A percentile compares a stretch with the other conserved stretches of the same genome.
phyloP scores from a whole-genome alignment of 2,329 filamentous ascomycete genomes.

The Aspergillus ochraceus region DNA sequence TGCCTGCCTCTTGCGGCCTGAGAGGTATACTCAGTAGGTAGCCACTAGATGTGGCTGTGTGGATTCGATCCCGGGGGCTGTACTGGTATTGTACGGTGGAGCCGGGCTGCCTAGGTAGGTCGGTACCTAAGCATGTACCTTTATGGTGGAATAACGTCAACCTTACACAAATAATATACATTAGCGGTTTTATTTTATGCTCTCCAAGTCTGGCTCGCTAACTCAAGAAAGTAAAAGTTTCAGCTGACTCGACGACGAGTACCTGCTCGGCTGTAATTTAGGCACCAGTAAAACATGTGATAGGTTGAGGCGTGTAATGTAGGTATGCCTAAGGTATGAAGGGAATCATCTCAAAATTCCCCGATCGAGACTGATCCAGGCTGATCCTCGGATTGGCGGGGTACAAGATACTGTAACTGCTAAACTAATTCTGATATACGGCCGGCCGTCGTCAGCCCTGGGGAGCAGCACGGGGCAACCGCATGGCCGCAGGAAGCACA shows the following conservation, averaged over 20 bases:
- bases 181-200: background rate
- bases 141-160: background rate
- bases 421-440: background rate
- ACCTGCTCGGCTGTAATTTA: background rate
- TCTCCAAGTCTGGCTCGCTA: background rate
- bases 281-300: background rate
- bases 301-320: background rate
- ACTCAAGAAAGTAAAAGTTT: background rate
- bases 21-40: background rate
- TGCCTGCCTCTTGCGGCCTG: background rate
- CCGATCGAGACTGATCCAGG: background rate
- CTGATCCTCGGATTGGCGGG: background rate
- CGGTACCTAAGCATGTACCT: background rate
- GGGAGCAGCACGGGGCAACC: background rate
- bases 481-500: background rate
- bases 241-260: background rate
- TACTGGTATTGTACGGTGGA: background rate
- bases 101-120: too few relatives aligned
- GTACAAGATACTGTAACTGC: background rate
- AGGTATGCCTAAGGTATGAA: background rate
- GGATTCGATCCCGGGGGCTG: background rate
- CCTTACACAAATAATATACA: background rate
- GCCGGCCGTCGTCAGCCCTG: background rate
- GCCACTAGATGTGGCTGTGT: background rate
- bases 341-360: slow-evolving; percentile 4